Base-by-base conservation (phyloP, 306 rosid species). In the Lathyrus sativus region DNA sequence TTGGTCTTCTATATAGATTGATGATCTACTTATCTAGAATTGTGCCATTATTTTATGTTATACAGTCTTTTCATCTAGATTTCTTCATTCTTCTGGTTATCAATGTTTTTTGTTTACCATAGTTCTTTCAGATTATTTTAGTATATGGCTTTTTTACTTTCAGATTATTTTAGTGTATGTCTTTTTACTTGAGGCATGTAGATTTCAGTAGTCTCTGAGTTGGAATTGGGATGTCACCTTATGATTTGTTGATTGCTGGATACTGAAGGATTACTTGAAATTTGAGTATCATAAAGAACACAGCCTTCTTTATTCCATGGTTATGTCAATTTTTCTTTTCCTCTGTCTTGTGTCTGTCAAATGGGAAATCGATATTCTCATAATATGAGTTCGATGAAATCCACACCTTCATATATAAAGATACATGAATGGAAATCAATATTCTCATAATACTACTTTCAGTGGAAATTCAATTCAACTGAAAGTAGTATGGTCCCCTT, bases 1-100 rank as follows among this genome's bases (percentile, higher is more conserved):
- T 6, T 48, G 18, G 38, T 68, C 62, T 46, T 67, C 53, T 67
- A 53, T 13, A 45, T 67, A 13, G 11, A n/a, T 51, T 35, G 35
- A 12, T 65, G 59, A 31, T 14, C 45, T 12, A 14, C 17, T 13
- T 9, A 33, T 43, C 11, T 19, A 65, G 43, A 10, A 13, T 9
- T 3, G 29, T 44, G 51, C 41, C 29, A 15, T 42, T 64, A 63
- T 62, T 63, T 49, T 50, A 35, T 17, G 18, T 66, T 49, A n/a
- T 13, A 41, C 3, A 37, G 9, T 14, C 9, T 55, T 22, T 69
- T 17, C 4, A 24, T 17, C 29, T 18, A 18, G 56, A 5, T 26
- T 17, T 49, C 55, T 17, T 49, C 22, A 7, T 49, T 15, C 10
- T 49, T 49, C 26, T 17, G 28, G 56, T 17, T 49, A 17, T 49